Base-by-base conservation (phyloP, 2,329 filamentous ascomycete species). In the Helminthosporium solani region DNA sequence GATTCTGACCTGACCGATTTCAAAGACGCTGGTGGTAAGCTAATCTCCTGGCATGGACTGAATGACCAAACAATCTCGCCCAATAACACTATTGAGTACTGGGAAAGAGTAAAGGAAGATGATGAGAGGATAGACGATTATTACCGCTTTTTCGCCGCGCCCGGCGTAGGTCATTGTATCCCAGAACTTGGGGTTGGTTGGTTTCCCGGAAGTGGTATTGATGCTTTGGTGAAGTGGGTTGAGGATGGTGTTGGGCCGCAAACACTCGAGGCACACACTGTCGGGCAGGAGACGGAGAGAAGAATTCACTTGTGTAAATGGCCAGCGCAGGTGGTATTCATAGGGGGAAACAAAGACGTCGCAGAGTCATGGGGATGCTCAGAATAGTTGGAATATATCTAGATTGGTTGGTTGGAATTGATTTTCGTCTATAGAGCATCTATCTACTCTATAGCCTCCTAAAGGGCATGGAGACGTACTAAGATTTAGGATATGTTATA, bases 111-210 rank as follows among this genome's bases (percentile, higher is more conserved):
- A 0, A 15, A 44, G 8, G 49, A 58, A 25, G 39, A 37, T 2
- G 46, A 45, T 14, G 15, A 33, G 7, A 42, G 42, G 9, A 31
- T 46, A 7, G 54, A 58, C 3, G 56, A 66, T 5, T 66, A 54
- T 40, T 63, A 56, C 40, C 57, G 63, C 1, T 44, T 65, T n/a
- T 68, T 69, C 30, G 50, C 64, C 14, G 66, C 63, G 11, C 66
- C 64, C 11, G 64, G 63, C 1, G 56, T 66, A 1, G 51, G 47
- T 19, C 64, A 67, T 41, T 66, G 63, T 42, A 50, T 43, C 1
- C 44, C 53, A n/a, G 60, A 61, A 2, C 43, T 52, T 15, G 62
- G 62, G 2, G 12, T 33, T 1, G 63, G 64, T 1, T 49, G 53
- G 42, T 44, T 52, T 30, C 64, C 63, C 9, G 49, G 40, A 3